Conservation (phyloP, 257 asterid species). For the Solanum dulcamara region DNA sequence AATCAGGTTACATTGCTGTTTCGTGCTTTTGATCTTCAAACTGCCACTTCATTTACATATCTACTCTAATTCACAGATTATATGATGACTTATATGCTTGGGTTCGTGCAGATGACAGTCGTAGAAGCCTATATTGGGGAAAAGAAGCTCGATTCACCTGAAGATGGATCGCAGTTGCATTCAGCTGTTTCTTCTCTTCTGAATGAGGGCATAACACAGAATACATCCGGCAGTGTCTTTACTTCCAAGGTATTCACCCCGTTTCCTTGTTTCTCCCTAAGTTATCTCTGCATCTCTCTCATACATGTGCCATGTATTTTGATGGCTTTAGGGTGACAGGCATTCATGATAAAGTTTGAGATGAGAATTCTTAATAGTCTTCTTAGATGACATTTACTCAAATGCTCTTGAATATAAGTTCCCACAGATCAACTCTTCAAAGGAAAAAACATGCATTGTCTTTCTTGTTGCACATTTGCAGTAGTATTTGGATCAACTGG, state of each 20-base stretch:
- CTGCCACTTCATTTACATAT: neutral
- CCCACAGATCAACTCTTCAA: neutral
- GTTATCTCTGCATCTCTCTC: neutral
- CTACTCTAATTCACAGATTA: neutral
- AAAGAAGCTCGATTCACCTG: constrained; percentile 50
- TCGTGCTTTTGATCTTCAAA: constrained; percentile 2
- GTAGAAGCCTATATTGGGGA: constrained; percentile 77
- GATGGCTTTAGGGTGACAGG: neutral
- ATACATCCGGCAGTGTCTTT: constrained; percentile 84
- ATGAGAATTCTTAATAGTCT: neutral
- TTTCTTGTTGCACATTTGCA: neutral
- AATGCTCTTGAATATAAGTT: neutral
- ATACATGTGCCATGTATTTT: neutral
- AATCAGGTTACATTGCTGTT: constrained; percentile 52
- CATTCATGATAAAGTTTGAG: neutral
- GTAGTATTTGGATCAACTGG: neutral
- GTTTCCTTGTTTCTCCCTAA: neutral
- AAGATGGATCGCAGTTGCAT: constrained; percentile 56
- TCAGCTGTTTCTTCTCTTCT: constrained; percentile 49
- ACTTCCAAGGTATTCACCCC: constrained; percentile 46
- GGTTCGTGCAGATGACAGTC: constrained; percentile 62
- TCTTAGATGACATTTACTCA: neutral
- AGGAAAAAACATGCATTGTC: neutral
- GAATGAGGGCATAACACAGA: constrained; percentile 82
- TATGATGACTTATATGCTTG: constrained; percentile 4